Conservation (phyloP, 805 yeast genomes). For the Nakazawaea siamensis region DNA sequence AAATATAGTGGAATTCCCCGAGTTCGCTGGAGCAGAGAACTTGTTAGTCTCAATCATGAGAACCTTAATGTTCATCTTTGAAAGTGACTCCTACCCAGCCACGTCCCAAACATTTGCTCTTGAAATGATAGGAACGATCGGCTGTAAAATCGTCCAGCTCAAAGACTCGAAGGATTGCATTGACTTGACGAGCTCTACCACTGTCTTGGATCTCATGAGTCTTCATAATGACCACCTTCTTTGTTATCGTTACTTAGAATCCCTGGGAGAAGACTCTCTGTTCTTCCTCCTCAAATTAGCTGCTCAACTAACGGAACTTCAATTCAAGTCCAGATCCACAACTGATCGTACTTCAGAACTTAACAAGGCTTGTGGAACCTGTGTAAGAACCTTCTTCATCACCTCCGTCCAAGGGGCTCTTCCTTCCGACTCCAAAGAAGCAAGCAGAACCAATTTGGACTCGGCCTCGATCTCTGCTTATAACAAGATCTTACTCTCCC, state of each 20-base stretch:
- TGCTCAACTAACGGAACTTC: background rate
- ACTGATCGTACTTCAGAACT: background rate
- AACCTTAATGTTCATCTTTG: slow-evolving; percentile 30
- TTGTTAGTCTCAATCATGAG: slow-evolving; percentile 37
- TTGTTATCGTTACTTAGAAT: slow-evolving; percentile 13
- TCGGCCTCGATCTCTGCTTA: slow-evolving; percentile 12
- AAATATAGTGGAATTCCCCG: slow-evolving; percentile 40
- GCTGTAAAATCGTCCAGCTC: slow-evolving; percentile 36
- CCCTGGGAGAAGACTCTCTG: background rate
- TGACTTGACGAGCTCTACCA: slow-evolving; percentile 7
- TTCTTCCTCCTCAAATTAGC: slow-evolving; percentile 9
- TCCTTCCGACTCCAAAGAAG: background rate
- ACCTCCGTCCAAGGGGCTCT: background rate
- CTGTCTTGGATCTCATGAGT: slow-evolving; percentile 4
- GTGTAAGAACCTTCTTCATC: too few relatives aligned
- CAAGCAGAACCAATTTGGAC: background rate
- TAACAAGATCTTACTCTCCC: slow-evolving; percentile 19
- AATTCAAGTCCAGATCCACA: slow-evolving; percentile 4
- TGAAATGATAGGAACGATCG: slow-evolving; percentile 57
- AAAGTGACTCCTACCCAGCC: slow-evolving; percentile 29
- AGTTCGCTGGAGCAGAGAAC: slow-evolving; percentile 53
- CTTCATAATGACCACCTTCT: slow-evolving; percentile 8
- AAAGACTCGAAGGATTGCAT: slow-evolving; percentile 14
- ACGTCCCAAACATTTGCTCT: slow-evolving; percentile 41
- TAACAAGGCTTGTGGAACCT: background rate